These are phyloP conservation scores for Haplographium delicatum DNA, from an alignment of 495 filamentous ascomycete species.

Conservation along the genomic window DNA sequence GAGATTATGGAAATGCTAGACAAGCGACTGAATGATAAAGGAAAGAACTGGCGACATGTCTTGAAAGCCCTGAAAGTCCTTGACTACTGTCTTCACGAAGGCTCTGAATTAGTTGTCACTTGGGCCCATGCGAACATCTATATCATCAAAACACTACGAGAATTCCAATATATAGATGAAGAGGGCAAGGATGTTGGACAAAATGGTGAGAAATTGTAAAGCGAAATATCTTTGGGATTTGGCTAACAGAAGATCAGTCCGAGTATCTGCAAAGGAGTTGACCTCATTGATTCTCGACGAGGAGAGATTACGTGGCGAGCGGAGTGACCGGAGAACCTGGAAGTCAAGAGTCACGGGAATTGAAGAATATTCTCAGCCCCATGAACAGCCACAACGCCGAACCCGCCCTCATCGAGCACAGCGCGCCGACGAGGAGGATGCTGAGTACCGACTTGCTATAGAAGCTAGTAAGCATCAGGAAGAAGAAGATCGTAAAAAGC, in stretches of 20 bases:
- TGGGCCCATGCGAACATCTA: conserved; percentile 98
- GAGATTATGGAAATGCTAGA: conserved; percentile 99
- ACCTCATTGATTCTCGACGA: conserved; percentile 93
- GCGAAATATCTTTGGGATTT: conserved; percentile 1
- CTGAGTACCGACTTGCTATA: conserved; percentile 87
- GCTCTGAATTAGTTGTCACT: conserved; percentile 91
- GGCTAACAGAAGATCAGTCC: conserved; percentile 53
- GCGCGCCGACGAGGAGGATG: conserved; percentile 75
- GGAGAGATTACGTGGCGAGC: conserved; percentile 85
- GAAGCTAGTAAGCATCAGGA: conserved; percentile 96
- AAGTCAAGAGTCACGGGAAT: conserved; percentile 93
- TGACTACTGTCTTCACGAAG: conserved; percentile 97
- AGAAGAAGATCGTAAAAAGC: conserved; percentile 80
- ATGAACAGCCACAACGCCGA: conserved; percentile 37
- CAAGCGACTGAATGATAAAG: conserved; percentile 98
- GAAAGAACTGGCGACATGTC: conserved; percentile 99
- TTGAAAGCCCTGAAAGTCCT: conserved; percentile 96
- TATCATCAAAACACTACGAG: conserved; percentile 95
- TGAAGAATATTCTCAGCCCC: conserved; percentile 65
- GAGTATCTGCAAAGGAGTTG: conserved; percentile 93
- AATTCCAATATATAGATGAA: conserved; percentile 94
- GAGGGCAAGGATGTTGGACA: conserved; percentile 92
- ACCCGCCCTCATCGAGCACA: conserved; percentile 34
- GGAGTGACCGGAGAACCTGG: conserved; percentile 89
- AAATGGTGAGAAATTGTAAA: conserved; percentile 59